phyloP scores from a whole-genome alignment of 2,329 filamentous ascomycete species.

The Pseudogymnoascus sp. region DNA sequence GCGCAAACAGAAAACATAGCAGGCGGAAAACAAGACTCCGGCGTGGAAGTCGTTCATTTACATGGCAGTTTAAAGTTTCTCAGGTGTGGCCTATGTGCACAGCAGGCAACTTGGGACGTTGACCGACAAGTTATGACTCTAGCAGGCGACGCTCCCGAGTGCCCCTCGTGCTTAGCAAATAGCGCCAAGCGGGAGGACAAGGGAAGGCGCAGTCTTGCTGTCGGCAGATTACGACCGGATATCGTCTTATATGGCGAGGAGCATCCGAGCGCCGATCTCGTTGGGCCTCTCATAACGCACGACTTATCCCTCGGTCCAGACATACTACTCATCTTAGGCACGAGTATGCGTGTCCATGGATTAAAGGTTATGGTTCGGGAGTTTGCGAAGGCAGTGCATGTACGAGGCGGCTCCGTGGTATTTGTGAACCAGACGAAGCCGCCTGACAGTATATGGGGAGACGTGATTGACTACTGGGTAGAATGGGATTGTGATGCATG shows the following conservation, averaged over 20 bases:
- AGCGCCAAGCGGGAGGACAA: constrained; percentile 56
- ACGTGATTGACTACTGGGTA: constrained; percentile 68
- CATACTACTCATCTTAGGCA: constrained; percentile 63
- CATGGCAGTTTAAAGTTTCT: constrained; percentile 63
- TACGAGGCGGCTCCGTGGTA: constrained; percentile 59
- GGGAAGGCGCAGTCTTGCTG: constrained; percentile 60
- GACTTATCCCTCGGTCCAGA: constrained; percentile 61
- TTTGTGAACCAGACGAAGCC: constrained; percentile 71
- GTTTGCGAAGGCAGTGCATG: constrained; percentile 65
- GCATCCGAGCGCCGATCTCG: constrained; percentile 61
- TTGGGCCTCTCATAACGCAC: constrained; percentile 62
- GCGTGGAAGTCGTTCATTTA: constrained; percentile 53
- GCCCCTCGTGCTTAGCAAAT: constrained; percentile 58
- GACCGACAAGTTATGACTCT: constrained; percentile 41
- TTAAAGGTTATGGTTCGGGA: constrained; percentile 65
- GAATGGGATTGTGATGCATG: constrained; percentile 71
- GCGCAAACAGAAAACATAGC: constrained; percentile 30
- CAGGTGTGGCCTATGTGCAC: constrained; percentile 57
- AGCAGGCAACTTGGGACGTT: constrained; percentile 52
- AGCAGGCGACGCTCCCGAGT: constrained; percentile 60
- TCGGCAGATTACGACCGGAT: constrained; percentile 64
- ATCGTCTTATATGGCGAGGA: constrained; percentile 72
- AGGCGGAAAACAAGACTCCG: constrained; percentile 24
- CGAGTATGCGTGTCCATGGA: constrained; percentile 64
- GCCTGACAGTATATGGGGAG: constrained; percentile 65